Conservation (phyloP, 371 early-diverging fungal species). For the Rhizopus microsporus region DNA sequence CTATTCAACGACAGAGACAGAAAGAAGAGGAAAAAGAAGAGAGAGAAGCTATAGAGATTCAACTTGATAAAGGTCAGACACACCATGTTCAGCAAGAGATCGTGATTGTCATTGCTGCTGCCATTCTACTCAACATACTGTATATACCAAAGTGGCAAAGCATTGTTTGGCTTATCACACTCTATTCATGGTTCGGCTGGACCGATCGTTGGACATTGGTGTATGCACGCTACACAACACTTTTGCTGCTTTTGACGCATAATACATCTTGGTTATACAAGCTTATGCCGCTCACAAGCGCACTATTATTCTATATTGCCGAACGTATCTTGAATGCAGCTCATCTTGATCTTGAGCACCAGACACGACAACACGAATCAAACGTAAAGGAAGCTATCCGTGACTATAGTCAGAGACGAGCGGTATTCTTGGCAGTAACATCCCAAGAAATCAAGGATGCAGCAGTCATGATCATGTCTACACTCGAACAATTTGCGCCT, state of each 20-base stretch:
- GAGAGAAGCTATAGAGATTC: neutral
- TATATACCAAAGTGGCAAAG: neutral
- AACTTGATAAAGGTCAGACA: neutral
- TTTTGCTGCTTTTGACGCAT: constrained; percentile 6
- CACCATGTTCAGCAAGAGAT: constrained; percentile 1
- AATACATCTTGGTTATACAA: constrained; percentile 7
- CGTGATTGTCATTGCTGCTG: neutral
- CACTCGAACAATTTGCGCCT: constrained; percentile 56
- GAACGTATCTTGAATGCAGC: constrained; percentile 1
- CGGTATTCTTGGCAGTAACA: constrained; percentile 33
- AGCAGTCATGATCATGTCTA: constrained; percentile 51
- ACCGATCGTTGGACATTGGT: neutral
- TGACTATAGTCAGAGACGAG: constrained; percentile 23
- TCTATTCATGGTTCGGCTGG: neutral
- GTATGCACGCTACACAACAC: neutral
- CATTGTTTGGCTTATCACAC: neutral
- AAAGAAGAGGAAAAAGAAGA: neutral
- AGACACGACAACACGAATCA: constrained; percentile 10
- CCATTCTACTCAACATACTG: neutral
- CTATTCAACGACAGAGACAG: neutral
- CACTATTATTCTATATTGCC: neutral
- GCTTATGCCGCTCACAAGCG: neutral
- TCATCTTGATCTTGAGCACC: constrained; percentile 1
- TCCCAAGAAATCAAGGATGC: constrained; percentile 58
- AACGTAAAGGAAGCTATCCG: constrained; percentile 26